Evolutionary conservation across 768 basidiomycete genomes (phyloP), one percentile per base, ranked within the genome.

Genomic region (Cubamyces lactineus): DNA sequence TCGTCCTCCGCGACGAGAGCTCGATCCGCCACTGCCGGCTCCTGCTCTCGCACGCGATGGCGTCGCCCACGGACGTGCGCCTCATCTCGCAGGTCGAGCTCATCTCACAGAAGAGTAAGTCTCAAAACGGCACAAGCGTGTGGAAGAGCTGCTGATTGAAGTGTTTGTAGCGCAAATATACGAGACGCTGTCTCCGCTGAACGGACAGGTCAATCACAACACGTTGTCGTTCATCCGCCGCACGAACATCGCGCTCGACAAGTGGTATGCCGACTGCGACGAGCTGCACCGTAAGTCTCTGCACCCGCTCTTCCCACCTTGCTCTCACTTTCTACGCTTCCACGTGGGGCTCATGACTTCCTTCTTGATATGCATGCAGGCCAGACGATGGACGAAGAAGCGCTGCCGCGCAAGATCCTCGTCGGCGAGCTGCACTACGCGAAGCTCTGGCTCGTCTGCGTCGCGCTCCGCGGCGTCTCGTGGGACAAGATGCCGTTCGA

Each of bases 401-500:
- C 90, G 9, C 79, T 97, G 12, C 82, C 94, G 38, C 85, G 94
- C 51, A 95, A 93, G 76, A 86, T 98, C 50, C 85, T 97, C 21
- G 87, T 87, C 2, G 91, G 89, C 5, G 95, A 97, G 71, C 79
- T 96, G 53, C 88, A 95, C 70, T 95, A 96, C 71, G 92, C 95
- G 28, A 96, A 96, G 73, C 80, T 98, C 5, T 97, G 95, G 95
- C 84, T 96, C 34, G 89, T 95, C 21, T 97, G 95, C 71, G 89
- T 96, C 23, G 94, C 94, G 15, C 78, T 98, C 48, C 85, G 95
- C 62, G 95, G 95, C 17, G 91, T 90, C 24, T 86, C 91, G 5
- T 98, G 94, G 95, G 94, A 97, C 70, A 95, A 94, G 75, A 93
- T 97, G 89, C 87, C 93, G 3, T 93, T 91, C 62, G 95, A 97